Evolutionary conservation across 2,329 filamentous ascomycete species (phyloP), one percentile per base, ranked within the genome.

Genomic region (Epichloe uncinata): DNA sequence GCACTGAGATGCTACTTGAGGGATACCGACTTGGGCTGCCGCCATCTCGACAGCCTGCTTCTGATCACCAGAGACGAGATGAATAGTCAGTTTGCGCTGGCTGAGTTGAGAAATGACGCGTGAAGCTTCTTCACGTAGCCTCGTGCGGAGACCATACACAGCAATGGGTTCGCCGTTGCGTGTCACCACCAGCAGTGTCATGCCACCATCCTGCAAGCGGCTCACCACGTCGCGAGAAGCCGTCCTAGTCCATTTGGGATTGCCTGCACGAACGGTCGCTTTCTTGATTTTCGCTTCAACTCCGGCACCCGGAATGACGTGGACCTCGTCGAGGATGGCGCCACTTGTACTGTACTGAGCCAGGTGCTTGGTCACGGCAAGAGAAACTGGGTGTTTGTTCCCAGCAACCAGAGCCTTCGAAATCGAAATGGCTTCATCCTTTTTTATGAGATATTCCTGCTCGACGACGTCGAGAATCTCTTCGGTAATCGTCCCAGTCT

Each of bases 401-500:
- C 66, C 66, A 12, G 62, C 61, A 5, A 69, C 58, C 4, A 67
- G 42, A 1, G 62, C 55, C 36, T 61, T 63, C 20, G 56, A 55
- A 6, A 62, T 55, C 11, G 60, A 58, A 15, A 55, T 51, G 16
- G 54, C 58, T 35, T 58, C 51, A n/a, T 58, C 53, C 15, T 56
- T 48, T 46, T 58, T 51, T n/a, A 49, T 52, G 34, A 61, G 48
- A 7, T 53, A 54, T 13, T 61, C 50, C 16, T 58, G 51, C 15
- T 55, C 53, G 13, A 58, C 41, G 22, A 65, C 61, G 16, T 60
- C 57, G 9, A 66, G 58, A 13, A 69, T 64, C 0, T 72, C 76
- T 26, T 67, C 64, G 0, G 79, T 82, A 20, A 84, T 63, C 0
- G 78, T 84, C 1, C 81, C 79, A 0, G 79, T 84, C 64, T 83